Base-by-base conservation (phyloP, 1,284 basidiomycete genomes). In the Thecaphora frezii region DNA sequence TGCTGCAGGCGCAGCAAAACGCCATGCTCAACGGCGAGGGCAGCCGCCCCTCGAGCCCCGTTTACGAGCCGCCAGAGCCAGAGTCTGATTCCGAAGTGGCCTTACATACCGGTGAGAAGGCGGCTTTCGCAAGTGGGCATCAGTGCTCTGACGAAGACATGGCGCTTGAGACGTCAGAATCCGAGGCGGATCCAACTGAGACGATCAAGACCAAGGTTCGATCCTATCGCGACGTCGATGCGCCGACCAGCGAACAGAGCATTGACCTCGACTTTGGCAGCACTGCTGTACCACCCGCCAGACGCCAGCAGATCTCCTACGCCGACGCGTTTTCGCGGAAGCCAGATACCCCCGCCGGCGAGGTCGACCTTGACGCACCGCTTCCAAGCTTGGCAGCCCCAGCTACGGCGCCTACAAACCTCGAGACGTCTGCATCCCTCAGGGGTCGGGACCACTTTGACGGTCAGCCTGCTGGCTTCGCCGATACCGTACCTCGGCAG, bases 221-320 rank as follows among this genome's bases (percentile, higher is more conserved):
- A 37, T 10, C 54, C 0, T 66, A 66, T 23, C 58, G 50, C 5
- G 63, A 66, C 21, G 50, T 66, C 1, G 63, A 66, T 22, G 58
- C 58, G 5, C 54, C 58, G 13, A 52, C 57, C 28, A 22, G 44
- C 5, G 45, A 28, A 12, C 8, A 22, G 8, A 36, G 36, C 1
- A 44, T 48, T 12, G 52, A 63, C 39, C 52, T 58, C 21, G 44
- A 51, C 9, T 48, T 41, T 9, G 49, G 43, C 0, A 36, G 7
- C 18, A 23, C 44, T 7, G 19, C 46, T 26, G 44, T 30, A 5
- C 23, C 44, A 1, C 33, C 33, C 10, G 54, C 55, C 1, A 52
- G 26, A 24, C 63, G 54, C n/a, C 63, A 58, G 37, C 48, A 52
- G 18, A 54, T 66, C 24, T 66, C 63, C 16, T 66, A 66, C 16